A percentile compares a stretch with the other conserved stretches of the same genome.
These are phyloP conservation scores for Mrakia gelida DNA, from an alignment of 768 basidiomycete species.

Conservation along the genomic window DNA sequence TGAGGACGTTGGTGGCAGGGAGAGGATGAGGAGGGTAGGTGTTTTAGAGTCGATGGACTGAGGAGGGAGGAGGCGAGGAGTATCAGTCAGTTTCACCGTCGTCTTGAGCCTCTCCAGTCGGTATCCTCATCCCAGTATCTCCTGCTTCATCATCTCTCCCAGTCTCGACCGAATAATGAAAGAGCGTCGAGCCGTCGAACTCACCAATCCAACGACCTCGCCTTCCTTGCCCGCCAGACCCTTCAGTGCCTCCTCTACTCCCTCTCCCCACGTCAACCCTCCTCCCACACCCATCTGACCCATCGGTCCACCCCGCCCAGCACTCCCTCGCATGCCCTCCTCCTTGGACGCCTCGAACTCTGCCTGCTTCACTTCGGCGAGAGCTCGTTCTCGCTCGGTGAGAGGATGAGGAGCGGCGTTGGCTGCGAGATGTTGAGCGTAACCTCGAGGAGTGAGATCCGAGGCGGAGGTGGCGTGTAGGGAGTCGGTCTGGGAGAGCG, in stretches of 20 bases:
- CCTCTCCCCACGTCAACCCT: constrained; percentile 27
- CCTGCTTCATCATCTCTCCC: too few species aligned
- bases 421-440: constrained; percentile 21
- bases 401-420: constrained; percentile 27
- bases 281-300: constrained; percentile 24
- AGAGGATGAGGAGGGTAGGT: constrained; percentile 1
- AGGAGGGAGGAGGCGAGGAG: background rate
- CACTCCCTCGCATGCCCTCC: constrained; percentile 23
- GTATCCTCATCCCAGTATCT: too few species aligned
- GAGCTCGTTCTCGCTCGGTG: constrained; percentile 28
- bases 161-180: background rate
- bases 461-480: constrained; percentile 23
- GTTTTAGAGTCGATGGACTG: constrained; percentile 23
- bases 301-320: constrained; percentile 22
- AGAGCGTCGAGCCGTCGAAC: background rate
- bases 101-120: too few species aligned
- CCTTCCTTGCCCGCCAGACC: constrained; percentile 14
- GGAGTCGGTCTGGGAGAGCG: constrained; percentile 21
- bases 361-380: constrained; percentile 20
- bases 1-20: constrained; percentile 2
- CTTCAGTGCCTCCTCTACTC: constrained; percentile 28
- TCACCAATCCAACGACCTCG: constrained; percentile 22
- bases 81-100: background rate
- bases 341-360: constrained; percentile 28
- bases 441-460: constrained; percentile 25